Base-by-base conservation (phyloP, 1,284 basidiomycete species). In the Grifola frondosa region DNA sequence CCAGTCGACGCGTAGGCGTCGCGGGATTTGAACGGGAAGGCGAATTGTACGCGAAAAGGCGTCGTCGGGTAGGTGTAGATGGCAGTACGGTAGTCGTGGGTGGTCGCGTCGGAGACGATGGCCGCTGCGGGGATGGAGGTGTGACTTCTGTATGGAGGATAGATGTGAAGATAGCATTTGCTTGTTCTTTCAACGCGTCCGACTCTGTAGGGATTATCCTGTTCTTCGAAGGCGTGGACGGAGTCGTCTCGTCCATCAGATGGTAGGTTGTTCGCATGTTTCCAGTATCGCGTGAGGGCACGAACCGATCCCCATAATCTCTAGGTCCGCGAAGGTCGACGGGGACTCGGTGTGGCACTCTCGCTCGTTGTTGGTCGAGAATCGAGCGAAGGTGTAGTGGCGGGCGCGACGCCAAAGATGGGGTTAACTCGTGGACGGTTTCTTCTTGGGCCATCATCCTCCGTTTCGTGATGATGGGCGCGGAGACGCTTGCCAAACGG, bases 101-200 rank as follows among this genome's bases (percentile, higher is more conserved):
- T 7, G 71, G 74, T 16, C 84, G 78, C 7, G 76, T 73, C 3
- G 86, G 85, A 0, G 84, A 86, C 16, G 69, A 59, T 10, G 84
- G 68, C 29, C 81, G 70, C 31, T 67, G 68, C 8, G 81, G 78
- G 0, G 81, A 82, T 1, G 83, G 74, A 5, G 84, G 84, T 0
- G 83, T 84, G 35, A 89, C 83, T 64, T 88, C 87, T 15, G 78
- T 78, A 55, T 88, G 84, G 6, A 89, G 68, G 37, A 89, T 80
- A 10, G 81, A 78, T 33, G 70, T 80, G 66, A 89, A 89, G 36
- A 89, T 77, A 13, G 81, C 71, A 61, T 89, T 89, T 38, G 87
- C 84, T 77, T 89, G 85, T 65, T 89, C 86, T 72, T 85, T 87
- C 42, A 82, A 70, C 26, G 86, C 86, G 63, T 89, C 86, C 0